Evolutionary conservation across 148 eudicot genomes (phyloP).

Genomic region (Silene latifolia): DNA sequence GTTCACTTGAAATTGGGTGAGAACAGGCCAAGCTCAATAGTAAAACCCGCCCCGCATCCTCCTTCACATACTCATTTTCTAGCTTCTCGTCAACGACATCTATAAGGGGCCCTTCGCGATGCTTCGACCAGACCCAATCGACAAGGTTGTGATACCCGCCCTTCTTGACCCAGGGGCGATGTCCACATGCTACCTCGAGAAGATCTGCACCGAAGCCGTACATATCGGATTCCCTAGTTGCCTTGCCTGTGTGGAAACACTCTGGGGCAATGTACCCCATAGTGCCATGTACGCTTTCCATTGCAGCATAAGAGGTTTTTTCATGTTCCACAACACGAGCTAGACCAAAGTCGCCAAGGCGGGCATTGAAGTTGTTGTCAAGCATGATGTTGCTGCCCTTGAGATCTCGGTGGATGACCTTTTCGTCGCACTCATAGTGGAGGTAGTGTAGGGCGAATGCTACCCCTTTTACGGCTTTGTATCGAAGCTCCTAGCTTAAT

Average conservation of each 20-base stretch:
- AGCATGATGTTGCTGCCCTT: conserved; percentile 90
- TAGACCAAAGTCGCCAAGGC: conserved; percentile 80
- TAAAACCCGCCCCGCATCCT: conserved; percentile 58
- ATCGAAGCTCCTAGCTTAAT: conserved; percentile 41
- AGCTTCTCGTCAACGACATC: conserved; percentile 57
- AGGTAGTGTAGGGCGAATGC: conserved; percentile 58
- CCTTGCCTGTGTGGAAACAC: too few relatives aligned
- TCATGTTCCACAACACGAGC: conserved; percentile 77
- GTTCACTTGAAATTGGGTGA: conserved; percentile 52
- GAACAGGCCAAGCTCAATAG: conserved; percentile 70
- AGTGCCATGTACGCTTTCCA: conserved; percentile 54
- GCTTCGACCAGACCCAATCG: conserved; percentile 81
- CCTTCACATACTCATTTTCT: conserved; percentile 34
- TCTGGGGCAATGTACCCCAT: too few relatives aligned
- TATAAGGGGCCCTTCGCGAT: conserved; percentile 49
- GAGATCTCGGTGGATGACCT: conserved; percentile 79
- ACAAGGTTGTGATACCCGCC: too few relatives aligned
- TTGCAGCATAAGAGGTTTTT: conserved; percentile 59
- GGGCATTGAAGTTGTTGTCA: conserved; percentile 69
- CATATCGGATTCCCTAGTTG: too few relatives aligned
- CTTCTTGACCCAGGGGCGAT: conserved; percentile 51
- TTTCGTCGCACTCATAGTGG: conserved; percentile 63
- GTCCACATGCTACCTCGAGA: conserved; percentile 64
- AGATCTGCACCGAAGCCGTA: too few relatives aligned
- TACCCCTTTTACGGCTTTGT: conserved; percentile 41